A percentile compares a stretch with the other conserved stretches of the same genome.
These are phyloP conservation scores for Fraxinus cuspidata DNA, from an alignment of 257 asterid species.

Conservation along the genomic window DNA sequence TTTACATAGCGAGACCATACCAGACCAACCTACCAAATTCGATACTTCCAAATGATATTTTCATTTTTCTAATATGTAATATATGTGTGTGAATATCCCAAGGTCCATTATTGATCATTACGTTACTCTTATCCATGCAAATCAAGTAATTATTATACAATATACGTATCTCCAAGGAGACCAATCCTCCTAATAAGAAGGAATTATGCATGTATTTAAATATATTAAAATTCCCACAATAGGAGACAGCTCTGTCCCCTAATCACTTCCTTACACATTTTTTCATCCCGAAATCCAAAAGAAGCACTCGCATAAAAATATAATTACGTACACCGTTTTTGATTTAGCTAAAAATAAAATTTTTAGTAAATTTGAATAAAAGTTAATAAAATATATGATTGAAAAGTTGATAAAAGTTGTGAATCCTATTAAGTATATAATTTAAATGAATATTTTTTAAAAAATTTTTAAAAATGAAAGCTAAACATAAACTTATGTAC, in stretches of 20 bases:
- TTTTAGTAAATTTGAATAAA: no score
- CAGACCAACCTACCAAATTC: neutral
- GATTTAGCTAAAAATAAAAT: no score
- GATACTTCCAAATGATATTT: neutral
- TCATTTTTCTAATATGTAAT: neutral
- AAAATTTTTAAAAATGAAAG: no score
- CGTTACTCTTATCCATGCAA: constrained; percentile 17
- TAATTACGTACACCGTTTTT: no score
- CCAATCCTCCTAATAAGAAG: constrained; percentile 45
- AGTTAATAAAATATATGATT: no score
- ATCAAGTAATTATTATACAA: neutral
- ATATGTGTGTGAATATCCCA: constrained; percentile 37
- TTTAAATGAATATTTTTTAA: no score
- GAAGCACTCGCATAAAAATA: neutral
- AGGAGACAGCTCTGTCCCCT: constrained; percentile 63
- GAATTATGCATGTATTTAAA: constrained; percentile 26
- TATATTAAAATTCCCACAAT: constrained; percentile 55
- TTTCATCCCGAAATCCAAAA: constrained; percentile 48
- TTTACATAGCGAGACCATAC: no score
- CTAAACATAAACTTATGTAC: no score
- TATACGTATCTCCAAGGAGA: constrained; percentile 26
- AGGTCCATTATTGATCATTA: constrained; percentile 24
- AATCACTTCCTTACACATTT: constrained; percentile 28
- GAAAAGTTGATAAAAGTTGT: no score
- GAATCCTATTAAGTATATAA: no score